Evolutionary conservation across 2,329 filamentous ascomycete genomes (phyloP), one percentile per base, ranked within the genome.

Genomic region (Trichoderma sp.): DNA sequence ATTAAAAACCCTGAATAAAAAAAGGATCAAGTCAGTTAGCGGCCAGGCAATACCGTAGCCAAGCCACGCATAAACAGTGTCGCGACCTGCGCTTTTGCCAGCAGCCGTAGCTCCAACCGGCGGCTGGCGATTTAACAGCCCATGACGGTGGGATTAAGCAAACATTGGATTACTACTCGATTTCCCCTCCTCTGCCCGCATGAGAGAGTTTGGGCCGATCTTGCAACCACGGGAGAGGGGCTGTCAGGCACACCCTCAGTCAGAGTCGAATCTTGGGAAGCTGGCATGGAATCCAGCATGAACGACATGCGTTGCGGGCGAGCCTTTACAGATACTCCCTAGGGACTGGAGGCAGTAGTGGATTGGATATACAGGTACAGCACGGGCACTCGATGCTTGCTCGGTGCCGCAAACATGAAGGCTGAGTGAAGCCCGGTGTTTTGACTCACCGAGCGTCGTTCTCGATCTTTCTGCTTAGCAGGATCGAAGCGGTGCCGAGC

Each of bases 401-500:
- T 56, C 51, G 16, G 32, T 14, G 24, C 51, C 18, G 63, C 63
- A 49, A 46, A 54, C 32, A 14, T 34, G 11, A 34, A 39, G 16
- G n/a, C 11, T 30, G 63, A 66, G 46, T 30, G 63, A 66, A 58
- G 24, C 63, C 54, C 32, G 32, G 63, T 49, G 37, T n/a, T n/a
- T 66, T 39, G 39, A 66, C 54, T 59, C 63, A 66, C 39, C 34
- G 39, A 59, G 52, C 63, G 52, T 51, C 51, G 43, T 58, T 69
- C 61, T 69, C 43, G 58, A 52, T 59, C 61, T 54, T 59, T 52
- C 28, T 39, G 49, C 21, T 49, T 49, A 49, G 46, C 11, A 59
- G 67, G 60, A 69, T 59, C 67, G 39, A 69, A 59, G 39, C 66
- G 54, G 63, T 51, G 63, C 63, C 63, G 54, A 49, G 54, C 63